These are phyloP conservation scores for Begonia fuchsioides DNA, from an alignment of 306 rosid species.

Conservation along the genomic window DNA sequence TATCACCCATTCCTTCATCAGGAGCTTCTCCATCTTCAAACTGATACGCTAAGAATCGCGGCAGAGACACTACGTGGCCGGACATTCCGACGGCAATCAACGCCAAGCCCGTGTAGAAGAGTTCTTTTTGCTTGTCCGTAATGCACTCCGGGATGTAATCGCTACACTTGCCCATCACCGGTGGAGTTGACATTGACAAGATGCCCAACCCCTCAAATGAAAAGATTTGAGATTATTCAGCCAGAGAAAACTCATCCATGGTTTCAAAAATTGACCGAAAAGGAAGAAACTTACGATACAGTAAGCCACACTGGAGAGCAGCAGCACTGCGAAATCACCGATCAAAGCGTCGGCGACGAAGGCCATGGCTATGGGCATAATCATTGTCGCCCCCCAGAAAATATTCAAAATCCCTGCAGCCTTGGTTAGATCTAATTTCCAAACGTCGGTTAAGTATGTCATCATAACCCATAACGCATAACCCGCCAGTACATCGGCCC, in stretches of 20 bases:
- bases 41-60: not conserved
- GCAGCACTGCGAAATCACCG: constrained; percentile 9
- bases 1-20: not conserved
- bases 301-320: constrained; percentile 9
- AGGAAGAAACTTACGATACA: constrained; percentile 7
- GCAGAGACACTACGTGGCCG: constrained; percentile 5
- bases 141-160: constrained; percentile 10
- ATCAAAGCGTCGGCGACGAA: constrained; percentile 11
- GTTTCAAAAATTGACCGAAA: too few relatives aligned
- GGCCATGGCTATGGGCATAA: constrained; percentile 12
- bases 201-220: constrained; percentile 9
- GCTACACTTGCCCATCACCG: constrained; percentile 11
- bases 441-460: constrained; percentile 11
- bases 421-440: constrained; percentile 6
- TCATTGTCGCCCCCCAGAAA: constrained; percentile 3
- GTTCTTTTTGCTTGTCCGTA: constrained; percentile 4
- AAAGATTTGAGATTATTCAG: too few relatives aligned
- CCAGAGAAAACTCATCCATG: too few relatives aligned
- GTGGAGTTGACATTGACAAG: constrained; percentile 20
- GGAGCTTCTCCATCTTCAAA: not conserved
- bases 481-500: constrained; percentile 1
- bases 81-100: constrained; percentile 13
- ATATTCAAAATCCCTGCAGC: constrained; percentile 15
- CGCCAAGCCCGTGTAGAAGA: constrained; percentile 11
- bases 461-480: constrained; percentile 4